A percentile compares a stretch with the other conserved stretches of the same genome.
Conservation (phyloP, 345 rosid genomes). For the Citrus reticulata region DNA sequence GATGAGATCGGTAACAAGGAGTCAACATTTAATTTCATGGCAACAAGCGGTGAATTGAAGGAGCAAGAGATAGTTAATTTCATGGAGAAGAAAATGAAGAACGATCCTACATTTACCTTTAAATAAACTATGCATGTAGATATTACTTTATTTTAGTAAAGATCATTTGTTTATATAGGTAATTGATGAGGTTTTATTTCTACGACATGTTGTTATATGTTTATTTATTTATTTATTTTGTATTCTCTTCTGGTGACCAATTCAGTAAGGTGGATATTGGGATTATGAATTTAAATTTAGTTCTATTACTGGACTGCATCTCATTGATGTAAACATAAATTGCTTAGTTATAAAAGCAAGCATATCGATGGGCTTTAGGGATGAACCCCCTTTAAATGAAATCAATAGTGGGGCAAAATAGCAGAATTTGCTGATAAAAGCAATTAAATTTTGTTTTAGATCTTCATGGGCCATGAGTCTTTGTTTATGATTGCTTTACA, state of each 20-base stretch:
- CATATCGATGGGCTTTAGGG: no score
- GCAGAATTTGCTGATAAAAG: no score
- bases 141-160: background rate
- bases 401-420: no score
- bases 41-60: constrained; percentile 42
- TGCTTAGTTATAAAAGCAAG: background rate
- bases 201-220: background rate
- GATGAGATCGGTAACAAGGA: no score
- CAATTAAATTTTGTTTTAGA: no score
- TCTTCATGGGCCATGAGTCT: background rate
- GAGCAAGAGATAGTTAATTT: constrained; percentile 96
- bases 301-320: background rate
- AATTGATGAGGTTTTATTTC: background rate
- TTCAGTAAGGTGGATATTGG: background rate
- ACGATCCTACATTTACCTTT: constrained; percentile 65
- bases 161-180: background rate
- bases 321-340: background rate
- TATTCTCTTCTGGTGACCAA: background rate
- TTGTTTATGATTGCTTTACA: background rate
- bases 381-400: no score
- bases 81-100: constrained; percentile 85
- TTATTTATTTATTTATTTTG: no score
- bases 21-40: no score
- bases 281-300: background rate
- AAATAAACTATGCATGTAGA: constrained; percentile 74